Base-by-base conservation (phyloP, 441 rosid species). In the Melastoma candidum region DNA sequence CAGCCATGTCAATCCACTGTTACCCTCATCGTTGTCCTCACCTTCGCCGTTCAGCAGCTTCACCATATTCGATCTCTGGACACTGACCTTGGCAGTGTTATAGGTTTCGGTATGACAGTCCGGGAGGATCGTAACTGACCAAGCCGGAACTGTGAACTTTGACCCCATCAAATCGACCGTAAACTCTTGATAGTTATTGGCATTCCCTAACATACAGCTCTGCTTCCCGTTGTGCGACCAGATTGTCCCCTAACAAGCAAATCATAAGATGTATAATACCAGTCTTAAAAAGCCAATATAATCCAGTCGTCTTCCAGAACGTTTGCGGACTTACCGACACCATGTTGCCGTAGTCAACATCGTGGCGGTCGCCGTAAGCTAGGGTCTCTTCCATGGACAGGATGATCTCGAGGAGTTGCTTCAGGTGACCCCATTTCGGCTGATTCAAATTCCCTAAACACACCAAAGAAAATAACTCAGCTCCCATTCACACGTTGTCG, bases 381-480 rank as follows among this genome's bases (percentile, higher is more conserved):
- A 81, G 56, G 36, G 66, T 22, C 45, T 62, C 70, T 72, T 81
- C 80, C 58, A 74, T 68, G 0, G 74, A 65, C 43, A 54, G 63
- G 27, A 81, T 64, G 10, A 73, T n/a, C 7, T 29, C 48, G 46
- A 75, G 83, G 10, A 81, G 74, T 46, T 70, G 63, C 50, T 74
- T 75, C 17, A 78, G 63, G 68, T 81, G 84, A 3, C 81, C 83
- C 73, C 76, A 81, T 57, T 78, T 78, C 0, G 83, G 80, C 46
- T 78, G 76, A 56, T 63, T 63, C 60, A 70, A 51, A 60, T 72
- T 75, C 7, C 77, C 82, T 77, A 24, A 25, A 5, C 26, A 57
- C 9, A 39, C n/a, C n/a, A 5, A 11, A 3, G 9, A 13, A 14
- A 32, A 36, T 43, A 32, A 12, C 25, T 2, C 6, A 12, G 14